phyloP scores from a whole-genome alignment of 75 land plant genomes.

The Pseudotsuga menziesii region DNA sequence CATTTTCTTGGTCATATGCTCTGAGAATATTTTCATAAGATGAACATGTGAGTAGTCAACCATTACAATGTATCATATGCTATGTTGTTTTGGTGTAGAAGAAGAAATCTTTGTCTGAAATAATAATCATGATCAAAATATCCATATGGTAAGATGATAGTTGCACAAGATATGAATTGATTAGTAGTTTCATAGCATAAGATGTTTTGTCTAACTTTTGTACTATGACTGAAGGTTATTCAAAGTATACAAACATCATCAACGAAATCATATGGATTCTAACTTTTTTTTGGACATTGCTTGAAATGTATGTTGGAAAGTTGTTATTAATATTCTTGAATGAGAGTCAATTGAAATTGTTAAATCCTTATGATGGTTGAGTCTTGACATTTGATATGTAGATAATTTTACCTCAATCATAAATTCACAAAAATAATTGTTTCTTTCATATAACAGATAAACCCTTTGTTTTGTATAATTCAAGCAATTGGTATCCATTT shows the following conservation, averaged over 20 bases:
- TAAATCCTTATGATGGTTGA: background rate
- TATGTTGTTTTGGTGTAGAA: background rate
- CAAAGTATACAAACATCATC: background rate
- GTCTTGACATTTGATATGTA: too few relatives aligned
- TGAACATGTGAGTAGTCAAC: background rate
- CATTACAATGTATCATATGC: slow-evolving; percentile 3
- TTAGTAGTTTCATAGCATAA: background rate
- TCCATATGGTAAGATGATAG: too few relatives aligned
- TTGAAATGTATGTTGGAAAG: background rate
- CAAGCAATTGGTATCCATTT: background rate
- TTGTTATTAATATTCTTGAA: background rate
- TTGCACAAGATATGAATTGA: too few relatives aligned
- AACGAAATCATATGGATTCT: background rate
- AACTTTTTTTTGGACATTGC: background rate
- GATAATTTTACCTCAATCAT: too few relatives aligned
- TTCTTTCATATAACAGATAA: background rate
- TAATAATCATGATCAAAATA: background rate
- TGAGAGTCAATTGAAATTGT: too few relatives aligned
- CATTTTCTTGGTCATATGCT: background rate
- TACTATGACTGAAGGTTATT: background rate
- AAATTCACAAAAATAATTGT: background rate
- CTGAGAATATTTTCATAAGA: background rate
- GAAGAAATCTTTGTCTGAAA: background rate
- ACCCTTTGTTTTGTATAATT: background rate
- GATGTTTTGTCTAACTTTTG: background rate